Evolutionary conservation across 139 green algal species (phyloP), one percentile per base, ranked within the genome.

Genomic region (Monoraphidium neglectum): DNA sequence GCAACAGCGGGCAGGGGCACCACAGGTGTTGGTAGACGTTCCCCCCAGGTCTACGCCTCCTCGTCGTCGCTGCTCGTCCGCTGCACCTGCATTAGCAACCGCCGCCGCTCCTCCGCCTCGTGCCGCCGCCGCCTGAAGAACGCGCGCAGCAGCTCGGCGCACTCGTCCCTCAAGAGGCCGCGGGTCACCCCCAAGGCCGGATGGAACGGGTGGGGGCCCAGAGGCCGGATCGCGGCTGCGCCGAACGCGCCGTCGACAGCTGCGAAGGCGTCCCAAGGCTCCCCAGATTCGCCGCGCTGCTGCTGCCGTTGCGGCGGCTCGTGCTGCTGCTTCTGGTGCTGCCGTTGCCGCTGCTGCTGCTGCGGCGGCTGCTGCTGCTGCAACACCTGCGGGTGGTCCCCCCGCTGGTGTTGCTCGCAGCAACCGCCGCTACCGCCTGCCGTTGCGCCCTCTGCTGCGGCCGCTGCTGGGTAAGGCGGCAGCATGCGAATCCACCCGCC

Each of bases 401-500:
- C 4, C 4, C 4, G 32, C 12, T 47, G 32, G 21, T 33, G 49
- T 3, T 30, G 2, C 15, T 30, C 26, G 4, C 35, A 40, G 32
- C 47, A 67, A 59, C 5, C 35, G 33, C 43, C 28, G 3, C 54
- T 2, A 32, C 24, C 15, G 28, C 28, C 33, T 32, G 2, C 13
- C 10, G 24, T 49, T 4, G 8, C 1, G 62, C 26, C 62, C 37
- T 40, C 35, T 56, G 21, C 1, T 0, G 37, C 59, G 21, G 0
- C 32, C 32, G 57, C 43, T 63, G 62, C n/a, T 15, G n/a, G 35
- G 8, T 40, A 16, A 18, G 10, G 16, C 3, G 82, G 81, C 28
- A 96, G 80, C 72, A 97, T 70, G 3, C 73, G 38, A 26, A 97
- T 78, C 94, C 95, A 99, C 81, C 90, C 95, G 67, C 95, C 95